Evolutionary conservation across 768 basidiomycete species (phyloP).

Genomic region (Russula sp.): DNA sequence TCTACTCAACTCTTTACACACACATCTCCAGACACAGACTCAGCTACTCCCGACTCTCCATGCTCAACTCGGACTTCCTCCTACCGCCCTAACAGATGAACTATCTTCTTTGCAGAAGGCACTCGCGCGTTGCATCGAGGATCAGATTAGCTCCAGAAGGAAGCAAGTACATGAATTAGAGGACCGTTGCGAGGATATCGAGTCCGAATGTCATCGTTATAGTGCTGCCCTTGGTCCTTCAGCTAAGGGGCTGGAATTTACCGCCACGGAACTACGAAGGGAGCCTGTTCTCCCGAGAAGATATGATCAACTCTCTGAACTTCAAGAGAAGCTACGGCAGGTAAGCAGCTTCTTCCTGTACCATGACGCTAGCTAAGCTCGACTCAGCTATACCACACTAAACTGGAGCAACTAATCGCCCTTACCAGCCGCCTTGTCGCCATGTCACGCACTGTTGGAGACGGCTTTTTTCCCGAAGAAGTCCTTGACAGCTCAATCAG

Average conservation of each 20-base stretch:
- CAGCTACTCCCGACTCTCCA: conserved; percentile 80
- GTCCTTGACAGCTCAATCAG: conserved; percentile 48
- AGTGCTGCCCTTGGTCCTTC: conserved; percentile 68
- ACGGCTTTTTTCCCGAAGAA: conserved; percentile 56
- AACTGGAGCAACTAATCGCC: conserved; percentile 70
- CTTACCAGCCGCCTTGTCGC: conserved; percentile 61
- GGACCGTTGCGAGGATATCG: conserved; percentile 57
- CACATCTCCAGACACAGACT: conserved; percentile 76
- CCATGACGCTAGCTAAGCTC: conserved; percentile 10
- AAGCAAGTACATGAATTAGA: conserved; percentile 78
- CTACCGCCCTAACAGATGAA: conserved; percentile 78
- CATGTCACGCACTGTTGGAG: conserved; percentile 59
- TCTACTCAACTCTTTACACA: conserved; percentile 72
- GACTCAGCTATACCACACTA: conserved; percentile 67
- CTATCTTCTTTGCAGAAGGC: conserved; percentile 68
- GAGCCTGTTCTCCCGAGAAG: conserved; percentile 70
- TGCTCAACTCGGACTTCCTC: conserved; percentile 77
- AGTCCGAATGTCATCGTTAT: conserved; percentile 64
- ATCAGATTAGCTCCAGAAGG: conserved; percentile 62
- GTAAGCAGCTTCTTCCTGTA: conserved; percentile 44
- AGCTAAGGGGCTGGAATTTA: conserved; percentile 60
- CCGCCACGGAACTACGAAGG: conserved; percentile 66
- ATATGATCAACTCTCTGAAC: conserved; percentile 62
- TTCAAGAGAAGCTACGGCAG: conserved; percentile 78
- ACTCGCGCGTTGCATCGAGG: conserved; percentile 72